Evolutionary conservation across 805 yeast genomes (phyloP).

Genomic region (Myxozyma nipponensis): DNA sequence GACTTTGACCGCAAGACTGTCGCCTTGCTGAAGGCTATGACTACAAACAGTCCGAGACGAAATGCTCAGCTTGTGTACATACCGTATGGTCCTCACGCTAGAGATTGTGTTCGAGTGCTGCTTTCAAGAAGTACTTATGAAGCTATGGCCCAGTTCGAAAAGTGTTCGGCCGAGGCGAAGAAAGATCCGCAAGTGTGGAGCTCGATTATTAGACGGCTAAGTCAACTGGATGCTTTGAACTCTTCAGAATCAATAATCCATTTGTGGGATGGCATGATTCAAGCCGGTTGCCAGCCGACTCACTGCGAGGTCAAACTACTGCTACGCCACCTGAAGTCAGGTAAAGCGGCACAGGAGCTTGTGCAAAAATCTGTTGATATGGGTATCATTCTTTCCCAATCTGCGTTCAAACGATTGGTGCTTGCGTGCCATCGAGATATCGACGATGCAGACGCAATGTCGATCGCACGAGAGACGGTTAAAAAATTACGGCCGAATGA

Average conservation of each 20-base stretch:
- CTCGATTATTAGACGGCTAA: conserved; percentile 7
- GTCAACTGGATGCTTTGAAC: not conserved
- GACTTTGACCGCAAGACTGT: not conserved
- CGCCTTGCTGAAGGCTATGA: not conserved
- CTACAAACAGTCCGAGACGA: not conserved
- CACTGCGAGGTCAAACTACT: conserved; percentile 7
- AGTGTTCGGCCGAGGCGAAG: not conserved
- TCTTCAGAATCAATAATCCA: conserved; percentile 4
- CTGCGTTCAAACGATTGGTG: conserved; percentile 9
- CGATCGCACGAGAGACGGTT: conserved; percentile 3
- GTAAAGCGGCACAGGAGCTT: conserved; percentile 3
- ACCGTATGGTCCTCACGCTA: conserved; percentile 7
- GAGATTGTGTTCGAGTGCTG: conserved; percentile 2
- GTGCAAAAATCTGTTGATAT: not conserved
- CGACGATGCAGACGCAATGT: conserved; percentile 13
- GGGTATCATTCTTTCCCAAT: not conserved
- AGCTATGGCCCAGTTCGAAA: conserved; percentile 10
- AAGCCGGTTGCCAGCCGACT: conserved; percentile 4
- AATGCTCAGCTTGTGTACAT: conserved; percentile 1
- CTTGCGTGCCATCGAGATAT: conserved; percentile 18
- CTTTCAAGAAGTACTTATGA: conserved; percentile 2
- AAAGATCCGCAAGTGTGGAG: conserved; percentile 15
- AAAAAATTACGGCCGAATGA: conserved; percentile 5
- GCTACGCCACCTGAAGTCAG: conserved; percentile 4
- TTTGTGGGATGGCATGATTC: conserved; percentile 8